phyloP scores from a whole-genome alignment of 2,329 filamentous ascomycete genomes.

The Colletotrichum nymphaeae region DNA sequence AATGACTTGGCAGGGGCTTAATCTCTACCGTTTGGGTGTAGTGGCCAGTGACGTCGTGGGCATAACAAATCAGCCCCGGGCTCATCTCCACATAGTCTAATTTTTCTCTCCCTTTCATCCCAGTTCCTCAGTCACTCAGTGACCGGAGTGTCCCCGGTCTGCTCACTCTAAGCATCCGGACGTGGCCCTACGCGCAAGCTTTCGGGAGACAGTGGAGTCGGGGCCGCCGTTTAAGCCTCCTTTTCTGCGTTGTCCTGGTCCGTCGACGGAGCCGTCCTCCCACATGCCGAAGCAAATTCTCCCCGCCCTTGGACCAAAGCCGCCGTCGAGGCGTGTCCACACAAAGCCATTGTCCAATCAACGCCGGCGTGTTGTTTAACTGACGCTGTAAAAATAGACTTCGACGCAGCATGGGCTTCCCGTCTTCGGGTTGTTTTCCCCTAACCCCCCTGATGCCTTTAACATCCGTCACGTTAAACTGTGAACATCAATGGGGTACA shows the following conservation, averaged over 20 bases:
- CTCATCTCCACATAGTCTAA: slow-evolving; percentile 13
- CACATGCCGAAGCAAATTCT: slow-evolving; percentile 21
- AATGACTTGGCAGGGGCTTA: not conserved
- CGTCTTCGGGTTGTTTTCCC: not conserved
- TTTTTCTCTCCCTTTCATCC: not conserved
- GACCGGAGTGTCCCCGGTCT: not conserved
- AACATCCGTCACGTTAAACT: not conserved
- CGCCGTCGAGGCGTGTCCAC: not conserved
- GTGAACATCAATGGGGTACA: not conserved
- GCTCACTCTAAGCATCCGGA: not conserved
- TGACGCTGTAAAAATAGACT: slow-evolving; percentile 19
- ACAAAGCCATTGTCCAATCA: not conserved
- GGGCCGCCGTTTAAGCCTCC: slow-evolving; percentile 19
- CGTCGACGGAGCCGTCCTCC: slow-evolving; percentile 6
- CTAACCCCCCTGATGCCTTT: not conserved
- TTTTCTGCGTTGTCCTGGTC: slow-evolving; percentile 4
- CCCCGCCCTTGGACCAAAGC: not conserved
- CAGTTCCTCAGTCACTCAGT: not conserved
- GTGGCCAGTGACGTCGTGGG: slow-evolving; percentile 7
- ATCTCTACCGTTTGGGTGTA: not conserved
- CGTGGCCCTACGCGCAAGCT: slow-evolving; percentile 25
- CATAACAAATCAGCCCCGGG: slow-evolving; percentile 24
- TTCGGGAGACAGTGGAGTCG: slow-evolving; percentile 3
- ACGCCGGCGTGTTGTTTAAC: not conserved
- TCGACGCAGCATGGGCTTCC: not conserved